Evolutionary conservation across 495 filamentous ascomycete species (phyloP), one percentile per base, ranked within the genome.

Genomic region (Stereocaulon alpinum): DNA sequence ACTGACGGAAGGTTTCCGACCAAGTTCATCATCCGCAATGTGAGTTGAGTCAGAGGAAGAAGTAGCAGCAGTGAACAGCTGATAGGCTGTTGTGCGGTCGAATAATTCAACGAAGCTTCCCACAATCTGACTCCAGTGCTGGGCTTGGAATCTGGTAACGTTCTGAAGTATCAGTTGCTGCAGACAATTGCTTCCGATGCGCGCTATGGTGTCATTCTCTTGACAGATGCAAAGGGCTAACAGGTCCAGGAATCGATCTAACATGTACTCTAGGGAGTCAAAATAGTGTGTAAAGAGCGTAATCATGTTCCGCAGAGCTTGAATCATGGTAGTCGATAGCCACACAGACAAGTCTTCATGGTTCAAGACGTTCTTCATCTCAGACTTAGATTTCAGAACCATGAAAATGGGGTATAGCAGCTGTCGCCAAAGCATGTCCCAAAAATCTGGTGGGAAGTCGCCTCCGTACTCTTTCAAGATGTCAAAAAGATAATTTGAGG

Each of bases 261-360:
- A 80, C 94, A 99, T 97, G 69, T 95, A 92, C 69, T 96, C 89
- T 29, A 99, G 74, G 0, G 89, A 80, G 58, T 95, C 89, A 64
- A 97, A 99, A 71, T 96, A 97, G 70, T 99, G 93, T 0, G 93
- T 99, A 68, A 99, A 97, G 27, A 99, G 82, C 0, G 87, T 91
- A 65, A 99, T 96, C 87, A 99, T 95, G 72, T 96, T 97, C 50
- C 93, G 83, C 62, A 99, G 74, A 17, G 93, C 93, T 70, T 99
- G 93, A 48, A 99, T 99, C 91, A 99, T 97, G 20, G 93, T 99
- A 0, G 93, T 99, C 14, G 91, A 96, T 40, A 99, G 79, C 93
- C 93, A 99, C n/a, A 99, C 93, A 1, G 92, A 96, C 20, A 96
- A 77, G 64, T 96, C 91, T 69, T 99, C 93, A 63, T 95, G 91